Evolutionary conservation across 2,329 filamentous ascomycete species (phyloP), one percentile per base, ranked within the genome.

Genomic region (Fulvia fulva): DNA sequence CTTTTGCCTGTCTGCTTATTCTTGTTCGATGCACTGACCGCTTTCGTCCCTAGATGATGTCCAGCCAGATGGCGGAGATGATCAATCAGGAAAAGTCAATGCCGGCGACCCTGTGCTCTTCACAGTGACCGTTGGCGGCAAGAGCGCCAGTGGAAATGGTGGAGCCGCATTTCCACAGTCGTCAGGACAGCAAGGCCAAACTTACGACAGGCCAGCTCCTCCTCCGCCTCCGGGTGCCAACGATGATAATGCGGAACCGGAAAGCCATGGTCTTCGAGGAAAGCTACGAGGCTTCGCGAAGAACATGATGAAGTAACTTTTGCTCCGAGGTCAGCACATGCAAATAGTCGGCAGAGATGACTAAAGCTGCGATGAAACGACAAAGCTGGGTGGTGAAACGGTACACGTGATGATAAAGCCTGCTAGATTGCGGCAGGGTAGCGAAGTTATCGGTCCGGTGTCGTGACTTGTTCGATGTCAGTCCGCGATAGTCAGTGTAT

Each of bases 21-120:
- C 88, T 67, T 82, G 83, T 0, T 88, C 88, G 67, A 68, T 44
- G 4, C 8, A 41, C 37, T 41, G 14, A 41, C 37, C n/a, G 37
- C 16, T 41, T 1, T 16, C 37, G n/a, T 32, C 2, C 28, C 4
- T 32, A 50, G 87, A 89, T 66, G 86, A 89, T 67, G 86, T 89
- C 14, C 83, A 84, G 63, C 81, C 84, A 0, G 76, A 78, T 54
- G 83, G 78, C 3, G 78, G 80, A 8, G 76, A 79, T 62, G 83
- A 87, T 67, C 80, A 82, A 53, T 78, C 77, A 3, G 82, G 82
- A 2, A 79, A 78, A 28, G 74, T 83, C 37, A 75, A 80, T 53
- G 79, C 76, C 25, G 69, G 74, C 1, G 75, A 75, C 61, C 80
- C 81, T 0, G 63, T 67, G 16, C 45, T 80, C 12, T 78, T 82